Base-by-base conservation (phyloP, 2,329 filamentous ascomycete genomes). In the Davidsoniella australis region DNA sequence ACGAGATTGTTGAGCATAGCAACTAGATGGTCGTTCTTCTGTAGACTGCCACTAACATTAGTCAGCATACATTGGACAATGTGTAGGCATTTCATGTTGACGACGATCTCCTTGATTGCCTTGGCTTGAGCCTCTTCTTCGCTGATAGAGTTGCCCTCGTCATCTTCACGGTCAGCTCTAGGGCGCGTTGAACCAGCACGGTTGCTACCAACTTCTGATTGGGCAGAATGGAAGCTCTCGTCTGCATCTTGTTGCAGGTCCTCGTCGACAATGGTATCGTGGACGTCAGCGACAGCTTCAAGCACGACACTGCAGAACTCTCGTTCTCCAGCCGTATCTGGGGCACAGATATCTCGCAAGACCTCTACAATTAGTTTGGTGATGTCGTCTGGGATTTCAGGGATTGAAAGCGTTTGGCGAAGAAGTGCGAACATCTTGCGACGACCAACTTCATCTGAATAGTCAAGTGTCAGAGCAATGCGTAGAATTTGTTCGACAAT, bases 1-100 rank as follows among this genome's bases (percentile, higher is more conserved):
- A 98, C 85, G 7, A 98, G 74, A 56, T 91, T 96, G 68, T 98
- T 96, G 45, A 98, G 72, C 83, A 96, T 95, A n/a, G 85, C 85
- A 3, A 94, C 85, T n/a, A 96, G 68, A 59, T 94, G 82, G 51
- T 83, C 80, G 61, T 94, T 94, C 56, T 88, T 76, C 64, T 95
- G 87, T 37, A 96, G 70, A 58, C 84, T 84, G 53, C 86, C 85
- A 48, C 84, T 75, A 8, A 98, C 85, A 59, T 96, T 94, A 60
- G 93, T 80, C 47, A 98, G 73, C 84, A 96, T 94, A 69, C 87
- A 96, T 63, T 95, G 86, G 23, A 93, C 88, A 56, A 98, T 95
- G 61, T 95, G 85, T 54, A 98, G 72, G 63, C 91, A 96, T 66
- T 96, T 96, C 77, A 95, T 88, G 68, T 96, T 96, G 62, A 96